Base-by-base conservation (phyloP, 352 stramenopile genomes). In the Pythium grandisporangium region DNA sequence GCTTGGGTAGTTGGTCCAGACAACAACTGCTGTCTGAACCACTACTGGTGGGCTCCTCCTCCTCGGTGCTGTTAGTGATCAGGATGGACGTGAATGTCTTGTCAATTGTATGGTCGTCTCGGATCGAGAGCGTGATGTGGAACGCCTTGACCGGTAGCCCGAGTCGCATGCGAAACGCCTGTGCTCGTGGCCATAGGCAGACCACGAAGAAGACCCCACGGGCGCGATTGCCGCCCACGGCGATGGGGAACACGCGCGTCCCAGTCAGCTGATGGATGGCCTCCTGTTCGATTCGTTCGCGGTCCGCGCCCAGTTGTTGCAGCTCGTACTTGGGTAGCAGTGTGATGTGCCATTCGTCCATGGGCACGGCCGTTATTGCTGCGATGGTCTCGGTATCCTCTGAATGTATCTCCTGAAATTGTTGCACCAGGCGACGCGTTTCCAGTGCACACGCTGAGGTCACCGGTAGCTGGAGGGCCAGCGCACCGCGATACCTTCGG, bases 251-350 rank as follows among this genome's bases (percentile, higher is more conserved):
- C 4, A 69, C 12, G 16, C 48, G 17, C 29, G 65, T 30, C 2
- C 46, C 44, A n/a, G n/a, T n/a, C n/a, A n/a, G n/a, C 39, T 78
- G 61, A 3, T 70, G 36, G 2, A 67, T 38, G 4, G 61, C 56
- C n/a, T n/a, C n/a, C n/a, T n/a, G n/a, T n/a, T n/a, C n/a, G n/a
- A n/a, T n/a, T n/a, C n/a, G n/a, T n/a, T n/a, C n/a, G n/a, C n/a
- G n/a, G 5, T 33, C 37, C 0, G 29, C 12, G 5, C 43, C 53
- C 36, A 81, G 41, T 2, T 13, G 30, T 32, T 40, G 51, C 22
- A 65, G 37, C 34, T 84, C 71, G 1, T 66, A 55, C 32, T 84
- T 84, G n/a, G 68, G 81, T 17, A 57, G 58, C 0, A 84, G 50
- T 19, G 68, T 80, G 21, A 84, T 39, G 55, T 82, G 71, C 71